phyloP scores from a whole-genome alignment of 768 basidiomycete genomes.

The Lactarius quietus region DNA sequence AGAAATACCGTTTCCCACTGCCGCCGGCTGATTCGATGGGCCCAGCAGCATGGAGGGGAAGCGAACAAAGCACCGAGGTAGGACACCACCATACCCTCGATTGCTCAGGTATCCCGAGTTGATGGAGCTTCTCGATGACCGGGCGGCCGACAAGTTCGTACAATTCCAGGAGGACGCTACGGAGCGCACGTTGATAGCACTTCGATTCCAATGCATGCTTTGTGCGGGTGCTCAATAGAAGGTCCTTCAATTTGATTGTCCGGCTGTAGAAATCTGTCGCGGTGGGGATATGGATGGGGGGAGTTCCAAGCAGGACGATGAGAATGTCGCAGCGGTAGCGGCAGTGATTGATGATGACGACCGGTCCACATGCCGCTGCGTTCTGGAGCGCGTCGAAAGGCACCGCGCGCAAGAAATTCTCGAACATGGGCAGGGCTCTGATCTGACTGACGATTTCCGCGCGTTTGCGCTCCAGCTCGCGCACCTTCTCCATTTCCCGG shows the following conservation, averaged over 20 bases:
- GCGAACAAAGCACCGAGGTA: conserved; percentile 4
- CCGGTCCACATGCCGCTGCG: conserved; percentile 6
- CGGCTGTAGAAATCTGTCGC: background rate
- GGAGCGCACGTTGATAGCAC: conserved; percentile 1
- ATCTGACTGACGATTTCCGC: background rate
- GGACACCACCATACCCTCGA: conserved; percentile 11
- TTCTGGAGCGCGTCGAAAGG: conserved; percentile 2
- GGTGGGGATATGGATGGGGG: conserved; percentile 11
- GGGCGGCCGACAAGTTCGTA: too few relatives aligned
- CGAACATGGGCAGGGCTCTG: background rate
- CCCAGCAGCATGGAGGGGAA: conserved; percentile 24
- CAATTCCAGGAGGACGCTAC: too few relatives aligned
- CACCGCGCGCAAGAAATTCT: conserved; percentile 1
- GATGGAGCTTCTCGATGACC: too few relatives aligned
- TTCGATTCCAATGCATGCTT: background rate
- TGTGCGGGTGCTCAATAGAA: background rate
- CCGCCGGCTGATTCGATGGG: background rate
- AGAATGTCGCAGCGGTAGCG: conserved; percentile 13
- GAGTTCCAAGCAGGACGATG: conserved; percentile 2
- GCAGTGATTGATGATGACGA: conserved; percentile 17
- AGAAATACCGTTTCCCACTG: background rate
- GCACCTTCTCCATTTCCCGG: conserved; percentile 7
- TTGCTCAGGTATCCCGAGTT: too few relatives aligned
- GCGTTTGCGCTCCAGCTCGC: too few relatives aligned
- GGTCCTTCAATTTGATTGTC: background rate